phyloP scores from a whole-genome alignment of 2,329 filamentous ascomycete species.

The Pseudocercospora cruenta region DNA sequence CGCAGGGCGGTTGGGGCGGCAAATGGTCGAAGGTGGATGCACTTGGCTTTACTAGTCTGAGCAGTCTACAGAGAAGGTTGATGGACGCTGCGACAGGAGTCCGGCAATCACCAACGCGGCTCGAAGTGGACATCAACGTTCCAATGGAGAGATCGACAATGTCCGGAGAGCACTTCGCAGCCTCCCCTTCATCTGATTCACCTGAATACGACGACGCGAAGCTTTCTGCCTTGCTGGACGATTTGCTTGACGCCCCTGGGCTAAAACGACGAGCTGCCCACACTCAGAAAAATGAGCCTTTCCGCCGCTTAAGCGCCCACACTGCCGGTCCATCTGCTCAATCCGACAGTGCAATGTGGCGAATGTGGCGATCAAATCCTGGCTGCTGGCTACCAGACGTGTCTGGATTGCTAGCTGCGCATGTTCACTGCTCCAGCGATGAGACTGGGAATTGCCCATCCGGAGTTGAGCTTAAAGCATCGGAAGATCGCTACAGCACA shows the following conservation, averaged over 20 bases:
- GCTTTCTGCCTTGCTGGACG: constrained; percentile 35
- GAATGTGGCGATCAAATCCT: constrained; percentile 27
- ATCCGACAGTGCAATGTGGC: constrained; percentile 23
- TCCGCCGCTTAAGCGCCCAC: background rate
- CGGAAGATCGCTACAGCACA: background rate
- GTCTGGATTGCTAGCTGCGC: constrained; percentile 23
- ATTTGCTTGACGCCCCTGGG: constrained; percentile 36
- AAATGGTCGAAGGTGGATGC: constrained; percentile 15
- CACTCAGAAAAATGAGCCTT: background rate
- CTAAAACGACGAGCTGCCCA: constrained; percentile 22
- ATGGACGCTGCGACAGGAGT: constrained; percentile 21
- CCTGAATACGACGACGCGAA: constrained; percentile 36
- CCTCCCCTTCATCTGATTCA: constrained; percentile 11
- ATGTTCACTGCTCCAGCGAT: background rate
- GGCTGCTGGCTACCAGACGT: constrained; percentile 28
- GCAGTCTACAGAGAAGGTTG: constrained; percentile 32
- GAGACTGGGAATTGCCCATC: constrained; percentile 8
- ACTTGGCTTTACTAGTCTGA: constrained; percentile 16
- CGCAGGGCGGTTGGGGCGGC: background rate
- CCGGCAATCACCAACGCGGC: background rate
- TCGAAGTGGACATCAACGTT: constrained; percentile 2
- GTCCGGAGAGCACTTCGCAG: background rate
- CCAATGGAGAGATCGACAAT: background rate
- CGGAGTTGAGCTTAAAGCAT: background rate
- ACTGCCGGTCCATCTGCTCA: constrained; percentile 1